phyloP scores from a whole-genome alignment of 2,329 filamentous ascomycete genomes.

The Fusarium abutilonis region DNA sequence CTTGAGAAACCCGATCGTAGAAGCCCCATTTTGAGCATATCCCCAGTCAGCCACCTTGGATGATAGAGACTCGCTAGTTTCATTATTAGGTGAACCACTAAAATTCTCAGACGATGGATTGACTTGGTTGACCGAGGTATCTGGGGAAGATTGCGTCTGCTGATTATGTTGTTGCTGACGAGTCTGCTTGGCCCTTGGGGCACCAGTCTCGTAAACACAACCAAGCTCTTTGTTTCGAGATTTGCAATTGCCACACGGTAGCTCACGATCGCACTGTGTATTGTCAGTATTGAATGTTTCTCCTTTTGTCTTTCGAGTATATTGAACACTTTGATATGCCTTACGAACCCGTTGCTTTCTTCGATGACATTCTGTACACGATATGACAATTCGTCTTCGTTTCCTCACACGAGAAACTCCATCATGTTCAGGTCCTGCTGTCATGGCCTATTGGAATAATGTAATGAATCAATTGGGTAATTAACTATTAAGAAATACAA shows the following conservation, averaged over 20 bases:
- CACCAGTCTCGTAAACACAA: constrained; percentile 67
- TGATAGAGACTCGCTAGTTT: constrained; percentile 49
- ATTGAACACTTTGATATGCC: neutral
- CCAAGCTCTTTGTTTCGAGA: constrained; percentile 64
- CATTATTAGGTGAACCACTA: constrained; percentile 6
- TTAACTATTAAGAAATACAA: neutral
- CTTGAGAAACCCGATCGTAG: constrained; percentile 64
- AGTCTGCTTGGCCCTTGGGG: constrained; percentile 53
- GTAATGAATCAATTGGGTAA: neutral
- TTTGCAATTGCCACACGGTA: constrained; percentile 69
- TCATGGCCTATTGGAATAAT: constrained; percentile 17
- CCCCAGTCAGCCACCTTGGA: constrained; percentile 62
- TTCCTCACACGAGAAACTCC: constrained; percentile 53
- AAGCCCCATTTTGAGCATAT: constrained; percentile 62
- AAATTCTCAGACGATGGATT: neutral
- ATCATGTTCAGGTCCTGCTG: neutral
- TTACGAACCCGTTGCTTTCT: constrained; percentile 66
- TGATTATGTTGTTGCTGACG: constrained; percentile 10
- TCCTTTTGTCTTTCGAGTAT: neutral
- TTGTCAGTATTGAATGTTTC: constrained; percentile 6
- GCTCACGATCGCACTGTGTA: constrained; percentile 65
- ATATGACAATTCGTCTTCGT: constrained; percentile 68
- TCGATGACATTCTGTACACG: constrained; percentile 71
- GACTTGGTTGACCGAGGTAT: neutral
- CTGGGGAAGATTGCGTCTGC: neutral